Conservation (phyloP, 768 basidiomycete genomes). For the Mycena indigotica region DNA sequence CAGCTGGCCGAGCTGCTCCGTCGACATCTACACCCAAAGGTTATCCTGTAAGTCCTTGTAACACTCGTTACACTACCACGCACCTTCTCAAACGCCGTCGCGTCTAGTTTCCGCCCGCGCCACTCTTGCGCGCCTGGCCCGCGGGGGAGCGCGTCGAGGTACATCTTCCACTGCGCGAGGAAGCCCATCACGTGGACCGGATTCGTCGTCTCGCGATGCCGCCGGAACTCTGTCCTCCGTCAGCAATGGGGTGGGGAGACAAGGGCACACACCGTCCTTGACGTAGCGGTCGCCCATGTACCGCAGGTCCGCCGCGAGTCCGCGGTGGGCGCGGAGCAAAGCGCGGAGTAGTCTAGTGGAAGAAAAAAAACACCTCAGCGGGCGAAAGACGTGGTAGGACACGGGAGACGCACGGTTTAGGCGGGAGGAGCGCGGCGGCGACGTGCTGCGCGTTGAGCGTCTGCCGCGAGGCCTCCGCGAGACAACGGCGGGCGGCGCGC, state of each 20-base stretch:
- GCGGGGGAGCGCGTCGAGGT: slow-evolving; percentile 72
- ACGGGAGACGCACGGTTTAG: slow-evolving; percentile 63
- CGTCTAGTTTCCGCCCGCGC: slow-evolving; percentile 67
- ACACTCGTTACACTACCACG: slow-evolving; percentile 8
- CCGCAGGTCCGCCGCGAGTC: slow-evolving; percentile 76
- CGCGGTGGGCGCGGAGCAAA: slow-evolving; percentile 77
- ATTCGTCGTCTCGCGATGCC: slow-evolving; percentile 79
- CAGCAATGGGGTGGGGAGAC: background rate
- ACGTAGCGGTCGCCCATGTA: slow-evolving; percentile 85
- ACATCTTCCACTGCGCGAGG: slow-evolving; percentile 92
- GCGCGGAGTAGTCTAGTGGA: no score
- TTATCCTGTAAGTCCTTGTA: no score
- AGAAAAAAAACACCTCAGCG: no score
- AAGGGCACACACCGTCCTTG: slow-evolving; percentile 60
- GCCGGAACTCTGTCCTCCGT: slow-evolving; percentile 67
- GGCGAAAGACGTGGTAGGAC: no score
- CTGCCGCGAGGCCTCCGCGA: slow-evolving; percentile 57
- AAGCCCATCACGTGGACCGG: slow-evolving; percentile 93
- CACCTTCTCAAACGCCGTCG: slow-evolving; percentile 77
- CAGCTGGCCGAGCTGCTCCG: slow-evolving; percentile 89
- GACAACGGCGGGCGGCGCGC: slow-evolving; percentile 42
- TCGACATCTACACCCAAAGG: slow-evolving; percentile 66
- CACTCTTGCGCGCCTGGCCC: slow-evolving; percentile 51
- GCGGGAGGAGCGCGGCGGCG: slow-evolving; percentile 74
- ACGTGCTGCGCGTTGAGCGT: slow-evolving; percentile 64